Percentiles rank a stretch among this genome's conserved stretches.
Conservation (phyloP, 2,329 filamentous ascomycete species). For the Aspergillus sp. region DNA sequence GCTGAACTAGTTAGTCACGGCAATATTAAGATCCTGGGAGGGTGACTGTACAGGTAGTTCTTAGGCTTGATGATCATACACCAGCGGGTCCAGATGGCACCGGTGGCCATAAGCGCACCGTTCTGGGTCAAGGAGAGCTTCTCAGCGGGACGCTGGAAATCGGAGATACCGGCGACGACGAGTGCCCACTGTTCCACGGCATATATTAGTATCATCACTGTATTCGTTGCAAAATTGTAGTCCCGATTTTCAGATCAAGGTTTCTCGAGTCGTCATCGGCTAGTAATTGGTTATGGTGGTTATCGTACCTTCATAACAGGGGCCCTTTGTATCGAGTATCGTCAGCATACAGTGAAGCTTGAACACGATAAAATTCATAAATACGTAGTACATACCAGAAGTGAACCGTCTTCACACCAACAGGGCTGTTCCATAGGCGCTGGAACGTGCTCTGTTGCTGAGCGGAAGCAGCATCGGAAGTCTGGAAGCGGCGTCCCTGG, state of each 20-base stretch:
- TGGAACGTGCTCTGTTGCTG: constrained; percentile 59
- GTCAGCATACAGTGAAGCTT: background rate
- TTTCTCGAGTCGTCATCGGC: background rate
- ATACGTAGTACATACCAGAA: constrained; percentile 69
- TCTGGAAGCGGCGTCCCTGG: constrained; percentile 67
- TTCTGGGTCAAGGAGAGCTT: constrained; percentile 94
- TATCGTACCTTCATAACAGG: constrained; percentile 79
- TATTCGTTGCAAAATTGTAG: background rate
- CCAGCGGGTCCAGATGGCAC: constrained; percentile 97
- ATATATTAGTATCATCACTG: background rate
- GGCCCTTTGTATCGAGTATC: constrained; percentile 58
- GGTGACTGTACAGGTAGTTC: constrained; percentile 73
- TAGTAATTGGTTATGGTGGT: background rate
- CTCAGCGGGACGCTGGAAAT: constrained; percentile 87
- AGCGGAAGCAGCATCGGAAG: constrained; percentile 56
- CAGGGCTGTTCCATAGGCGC: constrained; percentile 78
- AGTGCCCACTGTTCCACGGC: constrained; percentile 69
- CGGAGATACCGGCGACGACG: constrained; percentile 86
- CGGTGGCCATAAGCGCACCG: constrained; percentile 82
- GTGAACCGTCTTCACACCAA: constrained; percentile 90
- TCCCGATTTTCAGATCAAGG: too few relatives aligned
- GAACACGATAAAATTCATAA: background rate
- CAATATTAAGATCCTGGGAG: background rate
- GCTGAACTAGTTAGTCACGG: constrained; percentile 43
- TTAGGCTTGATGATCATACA: constrained; percentile 94